phyloP scores from a whole-genome alignment of 1,284 basidiomycete genomes.

The Moesziomyces globuligerus region DNA sequence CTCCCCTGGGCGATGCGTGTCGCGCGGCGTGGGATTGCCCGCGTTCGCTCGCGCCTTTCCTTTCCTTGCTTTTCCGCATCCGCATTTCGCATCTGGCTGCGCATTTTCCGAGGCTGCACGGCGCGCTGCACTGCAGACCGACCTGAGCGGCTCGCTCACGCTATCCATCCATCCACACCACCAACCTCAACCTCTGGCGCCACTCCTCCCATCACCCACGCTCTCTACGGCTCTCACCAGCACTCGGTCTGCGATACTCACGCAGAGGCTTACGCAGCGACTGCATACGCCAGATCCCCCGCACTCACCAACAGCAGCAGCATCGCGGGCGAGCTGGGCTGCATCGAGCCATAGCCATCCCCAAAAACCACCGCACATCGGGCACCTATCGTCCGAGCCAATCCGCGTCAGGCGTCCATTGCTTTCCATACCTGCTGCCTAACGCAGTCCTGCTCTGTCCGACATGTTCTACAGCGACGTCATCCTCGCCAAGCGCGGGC shows the following conservation, averaged over 20 bases:
- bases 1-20: neutral
- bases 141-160: too few relatives aligned
- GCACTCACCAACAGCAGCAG: neutral
- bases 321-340: conserved; percentile 1
- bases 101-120: neutral
- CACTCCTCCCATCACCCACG: conserved; percentile 2
- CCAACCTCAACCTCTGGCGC: neutral
- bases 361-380: neutral
- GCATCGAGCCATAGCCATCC: neutral
- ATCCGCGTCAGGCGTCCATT: neutral
- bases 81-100: conserved; percentile 8
- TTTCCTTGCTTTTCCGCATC: conserved; percentile 12
- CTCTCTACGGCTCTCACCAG: conserved; percentile 1
- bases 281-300: neutral
- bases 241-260: too few relatives aligned
- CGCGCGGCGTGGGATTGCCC: conserved; percentile 18
- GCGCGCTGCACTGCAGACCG: neutral
- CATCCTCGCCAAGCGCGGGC: conserved; percentile 89
- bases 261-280: too few relatives aligned
- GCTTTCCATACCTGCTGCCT: neutral
- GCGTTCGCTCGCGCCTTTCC: neutral
- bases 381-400: neutral
- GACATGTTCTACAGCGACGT: conserved; percentile 87
- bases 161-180: conserved; percentile 20
- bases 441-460: neutral